Evolutionary conservation across 805 yeast species (phyloP).

Genomic region (Candida wancherniae): DNA sequence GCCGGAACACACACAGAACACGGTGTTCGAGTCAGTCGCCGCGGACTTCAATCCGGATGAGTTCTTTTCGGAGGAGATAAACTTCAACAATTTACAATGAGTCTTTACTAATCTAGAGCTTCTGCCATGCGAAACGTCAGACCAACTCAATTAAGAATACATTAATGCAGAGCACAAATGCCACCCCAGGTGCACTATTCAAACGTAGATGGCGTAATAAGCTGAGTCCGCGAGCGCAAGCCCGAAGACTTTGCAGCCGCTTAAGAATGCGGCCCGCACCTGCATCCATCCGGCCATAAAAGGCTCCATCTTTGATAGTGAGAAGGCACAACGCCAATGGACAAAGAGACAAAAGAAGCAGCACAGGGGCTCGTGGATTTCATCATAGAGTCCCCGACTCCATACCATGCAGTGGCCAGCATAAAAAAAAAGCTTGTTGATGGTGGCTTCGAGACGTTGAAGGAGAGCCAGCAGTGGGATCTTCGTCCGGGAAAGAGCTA

Average conservation of each 20-base stretch:
- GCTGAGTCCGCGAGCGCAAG: too few species aligned
- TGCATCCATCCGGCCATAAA: conserved; percentile 2
- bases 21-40: conserved; percentile 1
- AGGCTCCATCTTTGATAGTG: not conserved
- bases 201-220: too few species aligned
- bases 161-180: too few species aligned
- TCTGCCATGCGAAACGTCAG: too few species aligned
- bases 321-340: conserved; percentile 7
- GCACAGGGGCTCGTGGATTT: conserved; percentile 68
- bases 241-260: too few species aligned
- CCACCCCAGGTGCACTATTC: too few species aligned
- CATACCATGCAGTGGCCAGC: conserved; percentile 83
- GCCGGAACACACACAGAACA: too few species aligned
- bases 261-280: conserved; percentile 4
- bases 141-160: too few species aligned
- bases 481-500: conserved; percentile 59
- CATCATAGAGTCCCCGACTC: conserved; percentile 85
- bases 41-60: conserved; percentile 9
- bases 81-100: too few species aligned
- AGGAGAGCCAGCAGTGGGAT: conserved; percentile 68
- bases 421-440: conserved; percentile 49
- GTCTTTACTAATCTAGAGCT: too few species aligned
- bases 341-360: conserved; percentile 8
- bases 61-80: conserved; percentile 2
- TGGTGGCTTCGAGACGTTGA: conserved; percentile 70